These are phyloP conservation scores for Reutealis trisperma DNA, from an alignment of 345 rosid species.

Conservation along the genomic window DNA sequence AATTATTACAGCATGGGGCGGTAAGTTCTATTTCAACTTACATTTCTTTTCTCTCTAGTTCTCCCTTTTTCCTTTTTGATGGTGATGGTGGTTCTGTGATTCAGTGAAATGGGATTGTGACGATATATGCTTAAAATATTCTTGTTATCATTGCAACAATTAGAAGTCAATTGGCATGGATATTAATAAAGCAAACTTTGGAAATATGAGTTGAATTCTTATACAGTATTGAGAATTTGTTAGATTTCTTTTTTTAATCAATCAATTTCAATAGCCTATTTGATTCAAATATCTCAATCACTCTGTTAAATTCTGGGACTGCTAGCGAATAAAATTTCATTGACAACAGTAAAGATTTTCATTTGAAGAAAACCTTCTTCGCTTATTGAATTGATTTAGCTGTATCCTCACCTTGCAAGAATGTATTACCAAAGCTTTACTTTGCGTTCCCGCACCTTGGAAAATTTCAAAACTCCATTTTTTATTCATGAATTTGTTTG, in stretches of 20 bases:
- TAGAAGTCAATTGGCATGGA: not conserved
- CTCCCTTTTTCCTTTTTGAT: not conserved
- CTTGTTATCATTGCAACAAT: not conserved
- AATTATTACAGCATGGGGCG: slow-evolving; percentile 89
- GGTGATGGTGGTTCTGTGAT: not conserved
- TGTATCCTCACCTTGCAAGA: not conserved
- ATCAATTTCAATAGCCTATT: not conserved
- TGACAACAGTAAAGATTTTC: not conserved
- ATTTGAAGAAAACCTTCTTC: not conserved
- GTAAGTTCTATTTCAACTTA: slow-evolving; percentile 38
- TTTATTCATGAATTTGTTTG: not conserved
- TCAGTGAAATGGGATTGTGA: not conserved
- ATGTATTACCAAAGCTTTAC: not conserved
- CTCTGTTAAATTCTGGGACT: not conserved
- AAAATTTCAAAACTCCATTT: not conserved
- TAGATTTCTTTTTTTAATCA: not conserved
- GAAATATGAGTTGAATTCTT: not conserved
- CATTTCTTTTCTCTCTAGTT: not conserved
- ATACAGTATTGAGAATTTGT: not conserved
- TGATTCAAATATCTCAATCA: not conserved
- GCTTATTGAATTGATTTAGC: not conserved
- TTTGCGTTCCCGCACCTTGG: not conserved
- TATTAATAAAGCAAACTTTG: not conserved
- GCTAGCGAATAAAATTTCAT: not conserved
- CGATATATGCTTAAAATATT: not conserved